phyloP scores from a whole-genome alignment of 176 grass and related monocot species.

The Musa beccarii region DNA sequence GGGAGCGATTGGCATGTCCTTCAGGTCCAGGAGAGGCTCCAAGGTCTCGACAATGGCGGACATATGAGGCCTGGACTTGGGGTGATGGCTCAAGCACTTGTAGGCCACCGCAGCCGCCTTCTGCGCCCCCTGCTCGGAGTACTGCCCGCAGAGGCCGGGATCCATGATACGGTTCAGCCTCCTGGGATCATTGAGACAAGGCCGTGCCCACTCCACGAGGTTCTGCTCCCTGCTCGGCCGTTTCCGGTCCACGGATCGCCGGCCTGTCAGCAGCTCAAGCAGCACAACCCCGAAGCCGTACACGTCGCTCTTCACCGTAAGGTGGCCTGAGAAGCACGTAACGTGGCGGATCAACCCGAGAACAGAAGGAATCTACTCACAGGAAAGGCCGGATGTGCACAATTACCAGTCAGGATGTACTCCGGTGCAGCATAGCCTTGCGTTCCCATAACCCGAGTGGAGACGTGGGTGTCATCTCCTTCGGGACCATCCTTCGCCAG shows the following conservation, averaged over 20 bases:
- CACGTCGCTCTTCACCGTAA: conserved; percentile 76
- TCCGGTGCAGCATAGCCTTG: conserved; percentile 93
- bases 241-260: conserved; percentile 64
- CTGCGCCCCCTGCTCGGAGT: conserved; percentile 55
- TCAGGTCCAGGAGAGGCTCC: conserved; percentile 56
- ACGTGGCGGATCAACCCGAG: neutral
- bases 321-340: conserved; percentile 32
- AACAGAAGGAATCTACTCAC: too few relatives aligned
- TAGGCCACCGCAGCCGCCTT: conserved; percentile 61
- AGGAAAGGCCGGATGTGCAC: too few relatives aligned
- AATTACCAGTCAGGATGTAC: conserved; percentile 73
- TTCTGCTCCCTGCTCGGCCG: conserved; percentile 61
- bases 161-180: conserved; percentile 60
- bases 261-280: conserved; percentile 60
- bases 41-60: conserved; percentile 54
- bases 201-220: conserved; percentile 73
- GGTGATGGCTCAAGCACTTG: conserved; percentile 56
- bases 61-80: conserved; percentile 78
- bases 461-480: conserved; percentile 82
- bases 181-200: conserved; percentile 46
- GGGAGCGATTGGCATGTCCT: conserved; percentile 36
- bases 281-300: conserved; percentile 86
- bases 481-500: conserved; percentile 75
- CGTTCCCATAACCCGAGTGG: conserved; percentile 84
- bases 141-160: conserved; percentile 52